Evolutionary conservation across 306 rosid species (phyloP).

Genomic region (Gillenia trifoliata): DNA sequence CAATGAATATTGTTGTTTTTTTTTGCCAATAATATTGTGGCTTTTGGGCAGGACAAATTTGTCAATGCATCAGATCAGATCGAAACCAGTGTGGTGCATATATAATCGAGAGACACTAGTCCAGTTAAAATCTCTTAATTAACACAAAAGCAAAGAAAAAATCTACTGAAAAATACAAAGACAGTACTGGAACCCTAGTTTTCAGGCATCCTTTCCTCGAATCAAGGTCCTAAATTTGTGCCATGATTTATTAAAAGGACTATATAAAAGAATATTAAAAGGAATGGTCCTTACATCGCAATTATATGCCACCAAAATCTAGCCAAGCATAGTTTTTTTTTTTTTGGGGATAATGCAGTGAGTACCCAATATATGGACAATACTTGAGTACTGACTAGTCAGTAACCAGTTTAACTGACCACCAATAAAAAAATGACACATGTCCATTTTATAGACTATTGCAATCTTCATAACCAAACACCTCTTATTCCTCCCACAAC

Average conservation of each 20-base stretch:
- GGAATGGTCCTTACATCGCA: constrained; percentile 25
- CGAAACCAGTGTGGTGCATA: not conserved
- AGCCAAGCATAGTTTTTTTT: constrained; percentile 31
- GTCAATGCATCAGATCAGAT: not conserved
- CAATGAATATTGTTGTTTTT: no score
- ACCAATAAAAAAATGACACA: no score
- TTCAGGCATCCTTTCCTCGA: constrained; percentile 45
- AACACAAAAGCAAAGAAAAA: no score
- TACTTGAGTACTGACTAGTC: no score
- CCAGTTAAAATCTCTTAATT: constrained; percentile 25
- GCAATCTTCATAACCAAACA: no score
- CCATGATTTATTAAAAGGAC: constrained; percentile 24
- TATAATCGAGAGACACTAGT: not conserved
- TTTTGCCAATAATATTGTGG: no score
- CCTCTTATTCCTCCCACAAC: no score
- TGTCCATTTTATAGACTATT: no score
- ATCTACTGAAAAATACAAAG: constrained; percentile 1
- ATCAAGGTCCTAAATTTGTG: constrained; percentile 44
- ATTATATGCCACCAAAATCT: constrained; percentile 49
- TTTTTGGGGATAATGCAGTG: no score
- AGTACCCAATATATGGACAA: no score
- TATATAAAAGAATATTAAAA: no score
- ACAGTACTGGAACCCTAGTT: constrained; percentile 45
- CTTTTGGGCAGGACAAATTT: not conserved
- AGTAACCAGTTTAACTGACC: no score